Percentiles rank a stretch among this genome's conserved stretches.
These are phyloP conservation scores for Caulochytrium protostelioides DNA, from an alignment of 371 early-diverging fungal species.

Conservation along the genomic window DNA sequence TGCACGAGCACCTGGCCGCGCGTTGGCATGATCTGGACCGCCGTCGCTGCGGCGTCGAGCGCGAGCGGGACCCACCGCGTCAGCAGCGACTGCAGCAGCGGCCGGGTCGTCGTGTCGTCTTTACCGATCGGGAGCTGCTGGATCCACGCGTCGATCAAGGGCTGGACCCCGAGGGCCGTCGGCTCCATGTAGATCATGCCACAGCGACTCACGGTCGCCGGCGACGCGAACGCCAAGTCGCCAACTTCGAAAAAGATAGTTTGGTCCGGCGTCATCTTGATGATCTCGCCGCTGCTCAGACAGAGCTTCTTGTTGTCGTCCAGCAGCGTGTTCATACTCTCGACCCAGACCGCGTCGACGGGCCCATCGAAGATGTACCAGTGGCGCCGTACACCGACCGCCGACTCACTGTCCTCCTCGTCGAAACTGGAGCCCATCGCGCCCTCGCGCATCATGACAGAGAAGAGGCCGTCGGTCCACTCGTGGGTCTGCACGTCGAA, in stretches of 20 bases:
- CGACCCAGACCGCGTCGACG: slow-evolving; percentile 43
- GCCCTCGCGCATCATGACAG: slow-evolving; percentile 30
- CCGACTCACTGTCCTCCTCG: too few relatives aligned
- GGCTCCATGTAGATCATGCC: slow-evolving; percentile 45
- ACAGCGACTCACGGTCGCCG: slow-evolving; percentile 36
- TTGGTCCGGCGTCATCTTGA: slow-evolving; percentile 31
- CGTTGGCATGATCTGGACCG: too few relatives aligned
- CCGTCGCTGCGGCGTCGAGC: too few relatives aligned
- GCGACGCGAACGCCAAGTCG: slow-evolving; percentile 33
- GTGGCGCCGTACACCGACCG: too few relatives aligned
- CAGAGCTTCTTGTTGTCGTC: slow-evolving; percentile 45
- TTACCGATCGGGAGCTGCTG: too few relatives aligned
- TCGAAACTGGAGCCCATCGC: slow-evolving; percentile 24
- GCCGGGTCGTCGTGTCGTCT: not conserved
- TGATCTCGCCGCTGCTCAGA: slow-evolving; percentile 37
- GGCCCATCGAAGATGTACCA: slow-evolving; percentile 49
- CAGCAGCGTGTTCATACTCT: slow-evolving; percentile 39
- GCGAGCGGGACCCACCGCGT: too few relatives aligned
- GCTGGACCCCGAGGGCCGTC: slow-evolving; percentile 25
- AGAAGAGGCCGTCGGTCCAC: slow-evolving; percentile 36
- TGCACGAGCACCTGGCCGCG: too few relatives aligned
- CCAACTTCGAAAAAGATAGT: slow-evolving; percentile 39
- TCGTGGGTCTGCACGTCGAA: slow-evolving; percentile 39
- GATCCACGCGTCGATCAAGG: slow-evolving; percentile 26
- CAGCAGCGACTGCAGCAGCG: too few relatives aligned